A percentile compares a stretch with the other conserved stretches of the same genome.
phyloP scores from a whole-genome alignment of 768 basidiomycete genomes.

The Tricholoma hemisulphureum region DNA sequence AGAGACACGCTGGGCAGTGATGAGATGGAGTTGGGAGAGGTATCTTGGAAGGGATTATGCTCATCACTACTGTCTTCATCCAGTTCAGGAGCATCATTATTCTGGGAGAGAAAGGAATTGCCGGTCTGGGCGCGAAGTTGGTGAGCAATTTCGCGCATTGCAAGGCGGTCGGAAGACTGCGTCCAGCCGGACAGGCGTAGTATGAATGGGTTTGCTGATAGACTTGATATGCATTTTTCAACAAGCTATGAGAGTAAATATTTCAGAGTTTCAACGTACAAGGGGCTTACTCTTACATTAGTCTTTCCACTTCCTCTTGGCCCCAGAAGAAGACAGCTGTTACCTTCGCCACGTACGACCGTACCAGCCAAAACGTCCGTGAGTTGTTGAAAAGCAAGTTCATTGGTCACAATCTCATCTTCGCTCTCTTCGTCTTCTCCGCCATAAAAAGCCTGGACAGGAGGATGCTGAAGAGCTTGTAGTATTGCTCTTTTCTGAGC shows the following conservation, averaged over 20 bases:
- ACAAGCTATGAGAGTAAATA: conserved; percentile 47
- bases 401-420: conserved; percentile 45
- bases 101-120: conserved; percentile 46
- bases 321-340: conserved; percentile 87
- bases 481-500: conserved; percentile 61
- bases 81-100: conserved; percentile 33
- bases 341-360: conserved; percentile 80
- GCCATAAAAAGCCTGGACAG: not conserved
- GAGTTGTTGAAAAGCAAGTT: conserved; percentile 55
- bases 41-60: conserved; percentile 51
- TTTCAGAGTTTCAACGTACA: not conserved
- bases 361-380: conserved; percentile 69
- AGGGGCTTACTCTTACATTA: conserved; percentile 43
- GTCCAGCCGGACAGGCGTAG: conserved; percentile 83
- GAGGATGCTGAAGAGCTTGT: conserved; percentile 37
- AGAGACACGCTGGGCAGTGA: conserved; percentile 33
- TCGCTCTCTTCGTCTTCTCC: conserved; percentile 13
- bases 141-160: conserved; percentile 88
- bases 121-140: conserved; percentile 81
- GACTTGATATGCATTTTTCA: conserved; percentile 49
- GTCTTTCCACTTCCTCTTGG: conserved; percentile 88
- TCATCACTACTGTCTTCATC: conserved; percentile 34
- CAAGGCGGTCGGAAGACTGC: conserved; percentile 82
- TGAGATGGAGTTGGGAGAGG: conserved; percentile 1
- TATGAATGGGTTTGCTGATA: conserved; percentile 58